These are phyloP conservation scores for Acanthamoeba triangularis DNA, from an alignment of 208 protist species.

Conservation along the genomic window DNA sequence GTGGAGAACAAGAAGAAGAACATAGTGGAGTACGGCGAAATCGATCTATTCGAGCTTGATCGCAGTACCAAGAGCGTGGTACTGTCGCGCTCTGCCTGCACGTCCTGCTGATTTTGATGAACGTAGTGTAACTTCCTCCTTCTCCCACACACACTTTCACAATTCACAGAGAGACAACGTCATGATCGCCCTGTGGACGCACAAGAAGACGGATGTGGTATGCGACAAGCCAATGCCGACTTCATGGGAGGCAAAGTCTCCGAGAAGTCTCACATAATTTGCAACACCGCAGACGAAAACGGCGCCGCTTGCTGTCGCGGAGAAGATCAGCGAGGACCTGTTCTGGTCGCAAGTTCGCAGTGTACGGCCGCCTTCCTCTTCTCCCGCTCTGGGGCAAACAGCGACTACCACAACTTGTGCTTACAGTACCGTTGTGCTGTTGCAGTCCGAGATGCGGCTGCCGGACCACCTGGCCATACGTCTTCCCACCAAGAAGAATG, in stretches of 20 bases:
- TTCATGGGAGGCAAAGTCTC: too few species aligned
- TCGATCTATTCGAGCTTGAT: slow-evolving; percentile 6
- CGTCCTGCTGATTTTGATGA: too few species aligned
- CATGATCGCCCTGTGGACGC: neutral
- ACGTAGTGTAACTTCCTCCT: too few species aligned
- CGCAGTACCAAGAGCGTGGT: neutral
- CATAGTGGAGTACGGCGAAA: neutral
- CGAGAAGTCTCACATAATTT: too few species aligned
- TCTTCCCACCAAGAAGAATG: neutral
- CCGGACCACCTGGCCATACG: neutral
- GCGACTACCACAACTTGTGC: too few species aligned
- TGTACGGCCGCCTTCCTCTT: neutral
- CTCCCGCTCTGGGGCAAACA: too few species aligned
- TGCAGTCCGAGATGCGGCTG: neutral
- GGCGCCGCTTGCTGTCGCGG: neutral
- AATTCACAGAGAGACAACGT: neutral
- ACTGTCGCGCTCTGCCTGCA: too few species aligned
- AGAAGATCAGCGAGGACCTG: neutral
- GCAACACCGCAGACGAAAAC: neutral
- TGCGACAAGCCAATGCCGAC: neutral
- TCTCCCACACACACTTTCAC: too few species aligned
- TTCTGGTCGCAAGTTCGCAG: neutral
- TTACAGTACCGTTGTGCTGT: neutral
- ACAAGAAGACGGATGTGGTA: neutral
- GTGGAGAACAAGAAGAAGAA: slow-evolving; percentile 42